A percentile compares a stretch with the other conserved stretches of the same genome.
Evolutionary conservation across 1,284 basidiomycete species (phyloP).

Genomic region (Cutaneotrichosporon sp.): DNA sequence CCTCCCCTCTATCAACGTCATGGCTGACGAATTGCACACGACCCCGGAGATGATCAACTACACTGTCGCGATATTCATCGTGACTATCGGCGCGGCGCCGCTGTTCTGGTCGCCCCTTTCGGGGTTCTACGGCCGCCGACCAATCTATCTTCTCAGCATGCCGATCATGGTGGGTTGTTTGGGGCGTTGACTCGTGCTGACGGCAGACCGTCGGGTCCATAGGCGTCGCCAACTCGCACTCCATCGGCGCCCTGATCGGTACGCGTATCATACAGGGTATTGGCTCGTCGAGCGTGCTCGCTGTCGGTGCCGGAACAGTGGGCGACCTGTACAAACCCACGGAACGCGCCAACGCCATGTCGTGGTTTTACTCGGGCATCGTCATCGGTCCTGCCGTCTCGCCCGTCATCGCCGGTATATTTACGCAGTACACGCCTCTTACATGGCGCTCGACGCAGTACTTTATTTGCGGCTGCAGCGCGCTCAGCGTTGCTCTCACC

Average conservation of each 20-base stretch:
- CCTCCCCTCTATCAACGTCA: conserved; percentile 63
- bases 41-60: conserved; percentile 58
- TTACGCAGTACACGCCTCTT: conserved; percentile 45
- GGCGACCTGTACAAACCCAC: conserved; percentile 62
- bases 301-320: conserved; percentile 60
- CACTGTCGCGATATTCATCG: conserved; percentile 50
- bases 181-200: neutral
- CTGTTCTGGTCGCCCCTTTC: conserved; percentile 57
- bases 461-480: conserved; percentile 49
- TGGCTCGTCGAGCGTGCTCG: conserved; percentile 50
- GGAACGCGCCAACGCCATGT: conserved; percentile 60
- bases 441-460: conserved; percentile 66
- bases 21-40: conserved; percentile 58
- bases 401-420: conserved; percentile 45
- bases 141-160: conserved; percentile 58
- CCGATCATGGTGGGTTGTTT: conserved; percentile 53
- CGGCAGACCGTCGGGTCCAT: conserved; percentile 51
- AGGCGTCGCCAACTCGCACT: conserved; percentile 55
- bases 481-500: conserved; percentile 52
- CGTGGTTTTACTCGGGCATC: conserved; percentile 57
- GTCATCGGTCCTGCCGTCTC: conserved; percentile 42
- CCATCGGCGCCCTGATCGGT: conserved; percentile 54
- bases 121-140: conserved; percentile 57
- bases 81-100: conserved; percentile 46
- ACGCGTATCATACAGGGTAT: conserved; percentile 63